These are phyloP conservation scores for Gastrodia elata DNA, from an alignment of 106 monocot species.

Conservation along the genomic window DNA sequence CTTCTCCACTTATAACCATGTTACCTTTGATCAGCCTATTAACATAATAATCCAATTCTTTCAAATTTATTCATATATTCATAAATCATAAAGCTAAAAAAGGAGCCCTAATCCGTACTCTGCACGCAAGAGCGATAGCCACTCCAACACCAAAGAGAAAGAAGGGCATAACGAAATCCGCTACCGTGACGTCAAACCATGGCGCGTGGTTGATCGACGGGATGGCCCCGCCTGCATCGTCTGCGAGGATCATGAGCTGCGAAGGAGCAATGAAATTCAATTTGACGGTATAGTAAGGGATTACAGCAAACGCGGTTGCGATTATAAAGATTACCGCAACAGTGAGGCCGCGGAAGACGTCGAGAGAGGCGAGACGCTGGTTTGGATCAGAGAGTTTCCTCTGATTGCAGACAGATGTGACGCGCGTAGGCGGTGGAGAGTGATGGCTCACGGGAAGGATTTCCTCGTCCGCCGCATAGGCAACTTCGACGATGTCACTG, in stretches of 20 bases:
- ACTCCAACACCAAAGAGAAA: conserved; percentile 82
- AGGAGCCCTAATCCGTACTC: conserved; percentile 24
- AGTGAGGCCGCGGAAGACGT: conserved; percentile 93
- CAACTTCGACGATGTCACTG: background rate
- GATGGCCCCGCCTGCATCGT: conserved; percentile 76
- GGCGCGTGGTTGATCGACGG: conserved; percentile 86
- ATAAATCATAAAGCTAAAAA: background rate
- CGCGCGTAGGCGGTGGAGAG: conserved; percentile 3
- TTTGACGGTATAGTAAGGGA: background rate
- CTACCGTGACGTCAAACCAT: conserved; percentile 82
- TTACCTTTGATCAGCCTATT: background rate
- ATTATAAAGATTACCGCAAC: conserved; percentile 38
- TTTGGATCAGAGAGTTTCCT: background rate
- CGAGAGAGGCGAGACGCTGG: conserved; percentile 64
- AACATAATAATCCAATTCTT: background rate
- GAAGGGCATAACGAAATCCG: conserved; percentile 92
- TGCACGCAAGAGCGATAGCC: conserved; percentile 65
- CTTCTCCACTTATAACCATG: background rate
- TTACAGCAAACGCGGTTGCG: background rate
- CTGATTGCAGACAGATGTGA: background rate
- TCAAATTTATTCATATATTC: too few species aligned
- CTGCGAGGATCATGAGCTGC: conserved; percentile 93
- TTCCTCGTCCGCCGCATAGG: conserved; percentile 13
- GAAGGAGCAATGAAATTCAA: background rate
- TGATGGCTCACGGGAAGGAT: conserved; percentile 24